phyloP scores from a whole-genome alignment of 495 filamentous ascomycete genomes.

The Lasiosphaeria hispida region DNA sequence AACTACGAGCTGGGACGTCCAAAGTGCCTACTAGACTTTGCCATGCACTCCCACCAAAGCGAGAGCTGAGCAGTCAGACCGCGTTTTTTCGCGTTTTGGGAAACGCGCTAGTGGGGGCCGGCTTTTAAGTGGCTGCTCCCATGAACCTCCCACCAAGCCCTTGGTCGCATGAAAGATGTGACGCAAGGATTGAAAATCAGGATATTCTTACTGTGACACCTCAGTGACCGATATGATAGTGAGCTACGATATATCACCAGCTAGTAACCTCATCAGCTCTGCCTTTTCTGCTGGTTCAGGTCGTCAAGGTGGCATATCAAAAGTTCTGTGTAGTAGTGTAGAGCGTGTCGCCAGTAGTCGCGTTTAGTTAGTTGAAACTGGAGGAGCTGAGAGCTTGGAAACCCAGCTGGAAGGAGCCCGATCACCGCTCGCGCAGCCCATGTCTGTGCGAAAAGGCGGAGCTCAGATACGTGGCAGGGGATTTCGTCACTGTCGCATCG shows the following conservation, averaged over 20 bases:
- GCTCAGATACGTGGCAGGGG: neutral
- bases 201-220: slow-evolving; percentile 7
- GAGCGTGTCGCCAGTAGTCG: too few relatives aligned
- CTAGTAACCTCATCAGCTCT: too few relatives aligned
- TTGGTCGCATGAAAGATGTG: slow-evolving; percentile 20
- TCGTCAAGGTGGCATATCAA: too few relatives aligned
- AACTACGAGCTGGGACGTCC: neutral
- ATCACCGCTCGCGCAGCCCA: neutral
- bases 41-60: neutral
- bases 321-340: too few relatives aligned
- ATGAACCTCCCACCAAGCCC: neutral
- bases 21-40: neutral
- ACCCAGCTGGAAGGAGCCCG: too few relatives aligned
- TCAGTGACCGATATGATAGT: neutral
- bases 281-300: neutral
- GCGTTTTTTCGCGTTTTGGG: slow-evolving; percentile 21
- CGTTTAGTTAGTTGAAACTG: too few relatives aligned
- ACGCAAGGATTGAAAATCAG: slow-evolving; percentile 18
- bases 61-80: neutral
- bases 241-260: neutral
- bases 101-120: slow-evolving; percentile 6
- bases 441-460: neutral
- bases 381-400: too few relatives aligned
- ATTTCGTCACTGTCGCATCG: slow-evolving; percentile 6
- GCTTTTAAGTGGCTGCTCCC: slow-evolving; percentile 12